Evolutionary conservation across 495 filamentous ascomycete genomes (phyloP).

Genomic region (Cudoniella acicularis): DNA sequence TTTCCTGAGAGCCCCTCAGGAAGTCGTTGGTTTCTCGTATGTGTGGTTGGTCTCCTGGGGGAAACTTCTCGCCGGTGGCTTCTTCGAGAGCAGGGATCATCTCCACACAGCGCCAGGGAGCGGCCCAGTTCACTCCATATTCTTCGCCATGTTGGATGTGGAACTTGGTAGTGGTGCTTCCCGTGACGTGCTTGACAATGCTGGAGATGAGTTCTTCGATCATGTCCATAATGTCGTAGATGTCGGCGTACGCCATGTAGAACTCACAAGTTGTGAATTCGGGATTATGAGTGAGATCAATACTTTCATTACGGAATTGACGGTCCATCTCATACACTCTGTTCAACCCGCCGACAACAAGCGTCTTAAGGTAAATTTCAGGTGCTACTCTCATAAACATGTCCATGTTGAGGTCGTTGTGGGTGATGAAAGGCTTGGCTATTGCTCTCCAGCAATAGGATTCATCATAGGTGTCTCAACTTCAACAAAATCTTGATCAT

Average conservation of each 20-base stretch:
- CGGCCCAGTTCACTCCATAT: conserved; percentile 91
- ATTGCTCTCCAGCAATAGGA: conserved; percentile 90
- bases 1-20: conserved; percentile 78
- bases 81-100: conserved; percentile 96
- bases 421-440: conserved; percentile 89
- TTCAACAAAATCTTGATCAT: conserved; percentile 80
- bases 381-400: conserved; percentile 94
- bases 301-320: conserved; percentile 91
- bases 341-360: conserved; percentile 90
- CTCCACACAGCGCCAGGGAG: conserved; percentile 87
- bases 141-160: conserved; percentile 75
- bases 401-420: conserved; percentile 91
- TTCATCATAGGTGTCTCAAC: conserved; percentile 99
- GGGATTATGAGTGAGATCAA: conserved; percentile 96
- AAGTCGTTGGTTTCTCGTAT: conserved; percentile 83
- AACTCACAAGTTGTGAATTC: conserved; percentile 98
- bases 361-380: conserved; percentile 92
- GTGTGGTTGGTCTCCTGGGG: conserved; percentile 82
- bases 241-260: conserved; percentile 92
- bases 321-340: conserved; percentile 90
- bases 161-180: conserved; percentile 79
- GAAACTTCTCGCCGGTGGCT: conserved; percentile 89
- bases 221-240: conserved; percentile 86
- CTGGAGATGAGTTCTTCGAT: conserved; percentile 92
- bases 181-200: conserved; percentile 88